phyloP scores from a whole-genome alignment of 176 grass and related monocot species.

The Microstegium vimineum region DNA sequence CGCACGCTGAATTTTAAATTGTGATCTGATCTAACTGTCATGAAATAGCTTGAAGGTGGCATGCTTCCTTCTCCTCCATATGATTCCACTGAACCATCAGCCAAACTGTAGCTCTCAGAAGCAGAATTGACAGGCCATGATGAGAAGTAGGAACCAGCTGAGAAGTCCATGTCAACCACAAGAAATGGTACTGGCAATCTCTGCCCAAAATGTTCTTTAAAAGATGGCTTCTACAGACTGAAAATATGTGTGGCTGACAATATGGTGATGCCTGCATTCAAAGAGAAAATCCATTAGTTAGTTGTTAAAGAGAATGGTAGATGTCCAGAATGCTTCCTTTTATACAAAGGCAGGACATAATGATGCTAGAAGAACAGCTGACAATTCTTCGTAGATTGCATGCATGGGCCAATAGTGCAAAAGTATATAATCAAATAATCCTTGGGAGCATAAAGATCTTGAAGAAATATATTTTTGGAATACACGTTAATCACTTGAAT shows the following conservation, averaged over 20 bases:
- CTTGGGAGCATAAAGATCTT: not conserved
- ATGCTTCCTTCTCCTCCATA: conserved; percentile 36
- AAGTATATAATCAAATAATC: not conserved
- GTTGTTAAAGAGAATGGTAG: not conserved
- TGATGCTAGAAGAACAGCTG: conserved; percentile 10
- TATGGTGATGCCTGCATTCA: conserved; percentile 18
- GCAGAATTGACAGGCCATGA: conserved; percentile 42
- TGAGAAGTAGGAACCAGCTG: conserved; percentile 38
- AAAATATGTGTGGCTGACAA: conserved; percentile 2
- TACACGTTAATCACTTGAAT: conserved; percentile 5
- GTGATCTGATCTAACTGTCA: conserved; percentile 28
- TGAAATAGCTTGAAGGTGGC: conserved; percentile 27
- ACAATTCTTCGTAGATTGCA: conserved; percentile 18
- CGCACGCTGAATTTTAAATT: conserved; percentile 27
- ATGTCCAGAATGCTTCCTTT: conserved; percentile 11
- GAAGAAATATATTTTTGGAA: conserved; percentile 8
- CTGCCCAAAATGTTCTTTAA: not conserved
- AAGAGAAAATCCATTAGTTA: not conserved
- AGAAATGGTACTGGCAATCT: not conserved
- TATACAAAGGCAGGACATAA: not conserved
- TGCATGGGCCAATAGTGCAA: conserved; percentile 10
- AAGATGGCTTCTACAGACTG: conserved; percentile 19
- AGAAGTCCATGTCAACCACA: conserved; percentile 36
- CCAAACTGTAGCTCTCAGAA: conserved; percentile 30
- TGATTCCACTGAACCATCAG: conserved; percentile 38